Evolutionary conservation across 2,329 filamentous ascomycete genomes (phyloP), one percentile per base, ranked within the genome.

Genomic region (Paecilomyces sp.): DNA sequence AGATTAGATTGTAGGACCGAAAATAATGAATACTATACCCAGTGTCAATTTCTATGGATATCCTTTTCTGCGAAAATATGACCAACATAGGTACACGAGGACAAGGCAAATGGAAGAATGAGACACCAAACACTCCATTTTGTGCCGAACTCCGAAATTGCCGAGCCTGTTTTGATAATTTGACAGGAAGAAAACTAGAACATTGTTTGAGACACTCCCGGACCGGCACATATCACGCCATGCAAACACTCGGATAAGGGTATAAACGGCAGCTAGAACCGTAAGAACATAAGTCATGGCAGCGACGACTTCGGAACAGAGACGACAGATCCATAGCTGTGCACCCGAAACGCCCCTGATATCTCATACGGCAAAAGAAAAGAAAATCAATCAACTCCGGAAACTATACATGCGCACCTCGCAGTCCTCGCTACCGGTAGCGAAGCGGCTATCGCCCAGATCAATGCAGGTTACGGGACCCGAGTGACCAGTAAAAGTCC

Each of bases 391-490:
- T 62, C 56, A 75, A 57, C 70, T 75, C n/a, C 71, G 74, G 69
- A 92, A 93, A 68, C 87, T 90, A 73, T 92, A 92, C 68, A 99
- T 82, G 57, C 92, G 82, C 34, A 97, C 90, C 68, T 96, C 92
- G 64, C 91, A 91, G 72, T 99, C 94, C 74, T 97, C 94, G 68
- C 93, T 91, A 5, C 92, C 94, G 67, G 90, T 96, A 31, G 91
- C 90, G 80, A 99, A 89, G 50, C 90, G 84, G 67, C 88, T 90
- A 71, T 97, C 94, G 67, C 91, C 95, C 6, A 99, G 80, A 1
- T 90, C 92, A 47, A 97, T 89, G 71, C 93, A 97, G 2, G 92
- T 97, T 2, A 97, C 92, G 0, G 94, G 92, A 0, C 91, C 93
- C 1, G 88, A 85, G 74, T 97, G 94, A 0, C 92, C 92, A 2